Conservation (phyloP, 371 early-diverging fungal genomes). For the Phascolomyces articulosus region DNA sequence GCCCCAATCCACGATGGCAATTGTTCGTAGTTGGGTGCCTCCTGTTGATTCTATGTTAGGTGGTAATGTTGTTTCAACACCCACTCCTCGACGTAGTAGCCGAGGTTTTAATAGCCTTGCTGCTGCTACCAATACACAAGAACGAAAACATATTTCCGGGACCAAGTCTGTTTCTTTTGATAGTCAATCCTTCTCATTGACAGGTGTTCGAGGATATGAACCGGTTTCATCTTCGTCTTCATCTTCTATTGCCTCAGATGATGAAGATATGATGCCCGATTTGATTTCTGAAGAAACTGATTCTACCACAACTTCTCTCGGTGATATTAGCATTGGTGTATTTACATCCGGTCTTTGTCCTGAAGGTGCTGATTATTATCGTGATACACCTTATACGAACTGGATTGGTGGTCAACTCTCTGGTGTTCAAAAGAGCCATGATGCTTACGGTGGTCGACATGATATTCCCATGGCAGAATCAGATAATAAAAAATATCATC, state of each 20-base stretch:
- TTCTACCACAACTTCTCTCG: neutral
- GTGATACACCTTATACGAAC: slow-evolving; percentile 8
- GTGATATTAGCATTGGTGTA: neutral
- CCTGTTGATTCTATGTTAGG: neutral
- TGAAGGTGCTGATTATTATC: slow-evolving; percentile 15
- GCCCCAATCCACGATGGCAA: slow-evolving; percentile 7
- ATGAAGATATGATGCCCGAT: neutral
- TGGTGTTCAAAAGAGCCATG: slow-evolving; percentile 1
- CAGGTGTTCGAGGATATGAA: slow-evolving; percentile 15
- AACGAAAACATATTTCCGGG: slow-evolving; percentile 17
- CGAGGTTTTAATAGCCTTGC: neutral
- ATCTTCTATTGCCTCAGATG: neutral
- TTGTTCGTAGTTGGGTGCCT: slow-evolving; percentile 5
- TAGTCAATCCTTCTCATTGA: slow-evolving; percentile 8
- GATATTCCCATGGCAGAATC: neutral
- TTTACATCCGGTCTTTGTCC: slow-evolving; percentile 8
- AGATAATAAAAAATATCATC: neutral
- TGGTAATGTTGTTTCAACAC: neutral
- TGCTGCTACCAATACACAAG: neutral
- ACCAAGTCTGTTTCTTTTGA: slow-evolving; percentile 7
- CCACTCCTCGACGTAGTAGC: neutral
- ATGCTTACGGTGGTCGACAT: neutral
- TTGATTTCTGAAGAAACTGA: neutral
- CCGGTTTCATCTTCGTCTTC: neutral
- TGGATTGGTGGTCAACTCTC: slow-evolving; percentile 10